Conservation (phyloP, 768 basidiomycete species). For the Serpula lacrymans region DNA sequence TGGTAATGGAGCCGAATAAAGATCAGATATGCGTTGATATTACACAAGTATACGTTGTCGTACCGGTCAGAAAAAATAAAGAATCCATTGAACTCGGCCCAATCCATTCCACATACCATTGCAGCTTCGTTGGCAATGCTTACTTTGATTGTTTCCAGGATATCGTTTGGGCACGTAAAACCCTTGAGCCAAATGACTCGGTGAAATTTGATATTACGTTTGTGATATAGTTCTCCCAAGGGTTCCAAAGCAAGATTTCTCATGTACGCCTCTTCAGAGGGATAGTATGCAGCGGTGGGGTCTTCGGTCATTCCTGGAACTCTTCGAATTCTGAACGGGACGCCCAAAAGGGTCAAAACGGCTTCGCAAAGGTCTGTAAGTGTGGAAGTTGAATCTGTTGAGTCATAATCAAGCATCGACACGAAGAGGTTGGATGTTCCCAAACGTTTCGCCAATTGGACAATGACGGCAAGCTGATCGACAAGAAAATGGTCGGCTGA, state of each 20-base stretch:
- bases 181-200: conserved; percentile 98
- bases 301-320: conserved; percentile 92
- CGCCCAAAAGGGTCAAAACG: conserved; percentile 87
- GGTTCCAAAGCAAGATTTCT: conserved; percentile 93
- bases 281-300: conserved; percentile 88
- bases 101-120: conserved; percentile 99
- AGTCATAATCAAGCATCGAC: conserved; percentile 96
- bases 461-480: conserved; percentile 96
- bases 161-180: conserved; percentile 98
- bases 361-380: conserved; percentile 94
- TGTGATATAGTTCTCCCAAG: conserved; percentile 73
- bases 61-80: conserved; percentile 98
- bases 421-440: conserved; percentile 92
- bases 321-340: conserved; percentile 90
- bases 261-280: conserved; percentile 91
- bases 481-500: conserved; percentile 99
- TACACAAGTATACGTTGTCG: conserved; percentile 17
- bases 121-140: conserved; percentile 89
- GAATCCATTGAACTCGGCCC: conserved; percentile 96
- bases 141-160: conserved; percentile 92
- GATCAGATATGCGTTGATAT: neutral
- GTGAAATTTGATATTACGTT: conserved; percentile 77
- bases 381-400: conserved; percentile 92
- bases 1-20: conserved; percentile 24
- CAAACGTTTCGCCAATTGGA: conserved; percentile 89